A percentile compares a stretch with the other conserved stretches of the same genome.
phyloP scores from a whole-genome alignment of 2,329 filamentous ascomycete genomes.

The Aspergillus vadensis region DNA sequence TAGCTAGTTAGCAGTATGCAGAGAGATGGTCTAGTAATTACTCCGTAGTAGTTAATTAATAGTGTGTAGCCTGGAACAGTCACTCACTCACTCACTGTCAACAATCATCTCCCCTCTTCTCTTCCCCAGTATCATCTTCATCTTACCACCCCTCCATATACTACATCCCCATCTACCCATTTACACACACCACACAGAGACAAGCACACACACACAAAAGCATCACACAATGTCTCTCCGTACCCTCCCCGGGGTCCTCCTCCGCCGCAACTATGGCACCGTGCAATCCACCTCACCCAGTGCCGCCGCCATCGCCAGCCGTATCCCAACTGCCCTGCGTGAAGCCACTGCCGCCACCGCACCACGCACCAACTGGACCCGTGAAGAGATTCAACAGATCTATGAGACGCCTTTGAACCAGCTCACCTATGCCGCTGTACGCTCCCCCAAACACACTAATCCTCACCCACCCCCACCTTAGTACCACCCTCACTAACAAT shows the following conservation, averaged over 20 bases:
- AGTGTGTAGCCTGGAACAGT: no score
- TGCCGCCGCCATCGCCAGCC: conserved; percentile 33
- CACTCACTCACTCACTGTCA: not conserved
- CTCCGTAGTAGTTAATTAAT: not conserved
- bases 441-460: conserved; percentile 25
- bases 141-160: not conserved
- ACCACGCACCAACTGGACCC: conserved; percentile 75
- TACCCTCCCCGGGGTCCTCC: conserved; percentile 31
- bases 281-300: conserved; percentile 37
- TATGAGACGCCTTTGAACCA: conserved; percentile 82
- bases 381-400: conserved; percentile 76
- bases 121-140: not conserved
- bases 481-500: not conserved
- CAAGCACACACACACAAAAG: no score
- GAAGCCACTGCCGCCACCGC: conserved; percentile 39
- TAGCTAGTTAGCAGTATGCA: not conserved
- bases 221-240: conserved; percentile 32
- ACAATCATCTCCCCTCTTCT: not conserved
- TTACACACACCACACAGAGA: not conserved
- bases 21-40: no score
- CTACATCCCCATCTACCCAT: not conserved
- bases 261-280: conserved; percentile 42
- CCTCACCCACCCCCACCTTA: not conserved
- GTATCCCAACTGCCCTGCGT: conserved; percentile 36
- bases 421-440: conserved; percentile 72